Percentiles rank a stretch among this genome's conserved stretches.
phyloP scores from a whole-genome alignment of 305 asterid genomes.

The Plantago lanceolata region DNA sequence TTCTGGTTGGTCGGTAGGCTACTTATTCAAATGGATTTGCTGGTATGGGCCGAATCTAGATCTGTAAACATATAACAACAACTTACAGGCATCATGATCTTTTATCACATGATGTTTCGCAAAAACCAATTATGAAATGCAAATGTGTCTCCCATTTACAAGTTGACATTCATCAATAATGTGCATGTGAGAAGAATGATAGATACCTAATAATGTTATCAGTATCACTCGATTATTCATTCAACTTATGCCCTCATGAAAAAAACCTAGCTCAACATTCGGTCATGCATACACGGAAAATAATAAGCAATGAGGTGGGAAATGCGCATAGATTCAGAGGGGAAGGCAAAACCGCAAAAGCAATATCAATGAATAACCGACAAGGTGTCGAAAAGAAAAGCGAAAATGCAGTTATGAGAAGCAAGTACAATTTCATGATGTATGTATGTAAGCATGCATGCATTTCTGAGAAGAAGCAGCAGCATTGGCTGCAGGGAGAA shows the following conservation, averaged over 20 bases:
- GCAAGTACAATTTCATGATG: background rate
- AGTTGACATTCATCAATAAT: background rate
- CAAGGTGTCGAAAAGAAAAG: background rate
- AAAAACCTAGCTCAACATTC: too few relatives aligned
- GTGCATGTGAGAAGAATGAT: background rate
- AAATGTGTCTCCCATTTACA: background rate
- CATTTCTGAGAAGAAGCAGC: background rate
- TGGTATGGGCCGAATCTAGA: background rate
- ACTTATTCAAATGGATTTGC: background rate
- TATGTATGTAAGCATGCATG: background rate
- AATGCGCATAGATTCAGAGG: too few relatives aligned
- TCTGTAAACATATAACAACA: background rate
- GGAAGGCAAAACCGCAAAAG: too few relatives aligned
- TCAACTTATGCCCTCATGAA: too few relatives aligned
- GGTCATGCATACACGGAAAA: too few relatives aligned
- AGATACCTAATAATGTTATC: background rate
- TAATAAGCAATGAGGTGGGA: background rate
- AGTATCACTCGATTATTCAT: background rate
- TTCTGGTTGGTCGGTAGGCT: slow-evolving; percentile 4
- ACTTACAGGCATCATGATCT: background rate
- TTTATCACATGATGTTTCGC: background rate
- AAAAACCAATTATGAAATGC: background rate
- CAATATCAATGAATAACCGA: too few relatives aligned
- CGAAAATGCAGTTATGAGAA: background rate
- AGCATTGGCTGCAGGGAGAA: background rate